Base-by-base conservation (phyloP, 805 yeast species). In the Wickerhamiella allomyrinae region DNA sequence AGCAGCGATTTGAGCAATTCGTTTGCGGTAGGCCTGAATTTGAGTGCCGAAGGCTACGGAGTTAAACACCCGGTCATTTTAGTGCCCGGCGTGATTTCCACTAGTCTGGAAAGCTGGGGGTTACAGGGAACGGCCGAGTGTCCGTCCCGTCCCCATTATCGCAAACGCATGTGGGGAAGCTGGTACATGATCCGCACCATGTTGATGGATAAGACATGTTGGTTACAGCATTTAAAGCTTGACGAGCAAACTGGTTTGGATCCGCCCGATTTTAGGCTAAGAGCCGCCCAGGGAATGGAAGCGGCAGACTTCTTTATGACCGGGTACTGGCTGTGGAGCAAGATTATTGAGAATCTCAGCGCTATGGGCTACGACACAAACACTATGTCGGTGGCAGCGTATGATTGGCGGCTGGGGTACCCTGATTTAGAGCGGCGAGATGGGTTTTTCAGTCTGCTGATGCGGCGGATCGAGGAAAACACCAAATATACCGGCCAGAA, bases 261-360 rank as follows among this genome's bases (percentile, higher is more conserved):
- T 58, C 98, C 98, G 0, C 79, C 81, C 1, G 73, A 81, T 41
- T 71, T 83, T 51, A 79, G 70, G 51, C 57, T 91, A 20, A 67
- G 98, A 43, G 93, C 97, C 0, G 89, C 95, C 0, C 94, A 83
- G 58, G 98, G 98, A 0, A 83, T 91, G 58, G 96, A 87, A 53
- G 91, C 95, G 1, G 91, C 95, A 0, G 98, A 91, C 61, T 91
- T 85, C 61, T 91, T 91, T 55, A 77, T 91, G 60, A 83, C 96
- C 3, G 98, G 98, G 0, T 91, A 91, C 60, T 91, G 98, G 98
- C 84, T 91, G 54, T 91, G 98, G 98, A 85, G 84, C 58, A 91
- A 91, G 58, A 74, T 91, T 41, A 67, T 91, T n/a, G 95, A 89
- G 60, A 91, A 91, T 55, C 65, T 91, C 49, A 94, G 95, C 2